Evolutionary conservation across 2,329 filamentous ascomycete species (phyloP).

Genomic region (Shiraia bambusicola): DNA sequence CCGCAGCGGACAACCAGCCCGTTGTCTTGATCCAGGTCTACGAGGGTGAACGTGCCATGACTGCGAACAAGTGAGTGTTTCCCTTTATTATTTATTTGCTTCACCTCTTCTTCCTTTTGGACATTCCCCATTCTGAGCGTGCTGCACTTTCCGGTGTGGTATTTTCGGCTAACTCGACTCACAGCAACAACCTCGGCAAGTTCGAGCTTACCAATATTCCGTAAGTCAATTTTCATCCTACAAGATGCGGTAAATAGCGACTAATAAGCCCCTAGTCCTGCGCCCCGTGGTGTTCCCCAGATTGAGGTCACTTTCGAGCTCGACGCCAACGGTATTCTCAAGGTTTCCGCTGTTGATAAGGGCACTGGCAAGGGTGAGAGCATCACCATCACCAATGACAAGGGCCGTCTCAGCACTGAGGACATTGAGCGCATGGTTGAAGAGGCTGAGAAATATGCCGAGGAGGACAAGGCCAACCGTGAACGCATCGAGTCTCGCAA

Average conservation of each 20-base stretch:
- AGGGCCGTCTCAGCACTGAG: conserved; percentile 92
- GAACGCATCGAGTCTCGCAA: conserved; percentile 97
- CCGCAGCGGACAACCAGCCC: conserved; percentile 93
- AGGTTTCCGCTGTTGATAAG: conserved; percentile 95
- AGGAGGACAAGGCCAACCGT: conserved; percentile 97
- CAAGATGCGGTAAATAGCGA: neutral
- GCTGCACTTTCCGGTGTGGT: neutral
- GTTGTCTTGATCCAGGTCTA: conserved; percentile 93
- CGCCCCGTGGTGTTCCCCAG: conserved; percentile 93
- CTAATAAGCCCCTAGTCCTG: conserved; percentile 54
- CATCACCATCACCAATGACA: conserved; percentile 99
- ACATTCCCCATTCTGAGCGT: neutral
- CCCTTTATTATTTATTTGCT: neutral
- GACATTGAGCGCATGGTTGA: conserved; percentile 99
- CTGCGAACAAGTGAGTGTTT: conserved; percentile 70
- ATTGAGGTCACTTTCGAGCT: conserved; percentile 98
- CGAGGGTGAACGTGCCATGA: conserved; percentile 91
- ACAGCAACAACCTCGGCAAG: conserved; percentile 93
- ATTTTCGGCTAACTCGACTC: neutral
- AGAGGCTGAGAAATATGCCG: conserved; percentile 97
- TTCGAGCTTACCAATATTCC: conserved; percentile 97
- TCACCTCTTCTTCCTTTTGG: neutral
- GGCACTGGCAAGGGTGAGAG: conserved; percentile 96
- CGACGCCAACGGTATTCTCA: conserved; percentile 97
- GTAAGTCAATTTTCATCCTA: conserved; percentile 27